phyloP scores from a whole-genome alignment of 2,329 filamentous ascomycete species.

The Triangularia verruculosa region DNA sequence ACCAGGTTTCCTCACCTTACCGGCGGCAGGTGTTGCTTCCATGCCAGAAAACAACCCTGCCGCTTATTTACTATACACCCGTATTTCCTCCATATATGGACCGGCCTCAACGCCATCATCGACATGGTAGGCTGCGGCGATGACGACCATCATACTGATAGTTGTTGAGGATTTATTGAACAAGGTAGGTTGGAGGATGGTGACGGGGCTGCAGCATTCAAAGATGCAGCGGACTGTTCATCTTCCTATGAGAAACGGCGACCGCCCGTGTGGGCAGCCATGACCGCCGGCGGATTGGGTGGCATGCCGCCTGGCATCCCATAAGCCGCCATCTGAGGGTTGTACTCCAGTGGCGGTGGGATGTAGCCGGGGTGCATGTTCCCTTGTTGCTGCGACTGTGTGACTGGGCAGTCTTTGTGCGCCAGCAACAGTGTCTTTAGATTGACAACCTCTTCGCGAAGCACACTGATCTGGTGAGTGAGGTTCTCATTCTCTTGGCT shows the following conservation, averaged over 20 bases:
- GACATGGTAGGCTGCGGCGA: no score
- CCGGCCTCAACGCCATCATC: background rate
- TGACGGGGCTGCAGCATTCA: background rate
- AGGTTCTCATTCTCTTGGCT: constrained; percentile 88
- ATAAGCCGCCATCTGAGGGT: constrained; percentile 58
- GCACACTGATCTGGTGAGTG: constrained; percentile 74
- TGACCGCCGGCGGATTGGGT: constrained; percentile 52
- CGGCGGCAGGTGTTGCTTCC: constrained; percentile 25
- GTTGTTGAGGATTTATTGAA: background rate
- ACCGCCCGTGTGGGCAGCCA: constrained; percentile 53
- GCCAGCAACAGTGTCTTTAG: constrained; percentile 89
- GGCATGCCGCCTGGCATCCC: constrained; percentile 53
- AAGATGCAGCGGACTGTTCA: background rate
- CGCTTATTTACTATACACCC: constrained; percentile 15
- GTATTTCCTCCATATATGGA: background rate
- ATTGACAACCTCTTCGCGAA: constrained; percentile 91
- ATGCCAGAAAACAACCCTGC: background rate
- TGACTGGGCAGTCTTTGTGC: constrained; percentile 94
- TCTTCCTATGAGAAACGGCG: constrained; percentile 53
- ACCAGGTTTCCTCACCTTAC: background rate
- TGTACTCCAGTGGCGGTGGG: constrained; percentile 40
- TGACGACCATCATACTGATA: no score
- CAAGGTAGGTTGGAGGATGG: background rate
- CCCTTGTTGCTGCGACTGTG: constrained; percentile 65
- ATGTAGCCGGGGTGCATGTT: constrained; percentile 61